Base-by-base conservation (phyloP, 1,139 yeast genomes). In the Groenewaldozyma auringiensis region DNA sequence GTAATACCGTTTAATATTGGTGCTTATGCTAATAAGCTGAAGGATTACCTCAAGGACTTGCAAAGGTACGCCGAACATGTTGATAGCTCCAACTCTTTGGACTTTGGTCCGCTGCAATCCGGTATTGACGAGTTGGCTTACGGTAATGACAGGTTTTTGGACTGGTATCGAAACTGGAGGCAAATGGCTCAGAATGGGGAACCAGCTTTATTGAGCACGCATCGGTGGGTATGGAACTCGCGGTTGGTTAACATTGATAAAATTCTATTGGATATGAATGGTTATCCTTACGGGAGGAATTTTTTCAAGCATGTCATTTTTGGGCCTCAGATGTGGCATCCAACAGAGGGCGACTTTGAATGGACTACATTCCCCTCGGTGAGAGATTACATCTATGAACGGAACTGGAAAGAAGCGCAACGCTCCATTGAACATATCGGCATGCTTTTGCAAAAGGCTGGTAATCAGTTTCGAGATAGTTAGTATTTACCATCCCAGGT, bases 201-300 rank as follows among this genome's bases (percentile, higher is more conserved):
- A 58, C 89, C 95, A 0, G 76, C 87, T 2, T 63, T 83, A 41
- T 68, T 83, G 47, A 75, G 89, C 0, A 74, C 80, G 49, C 79
- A 77, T 54, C 72, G 97, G 56, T 78, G 87, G 82, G 77, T 76
- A 50, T 83, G 94, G 87, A 89, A 89, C 64, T 74, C 79, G 27
- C 77, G 78, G 50, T 65, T 87, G 59, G 65, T 77, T 16, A 65
- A 68, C 16, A 71, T 86, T 47, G 84, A 81, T 53, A 75, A 75
- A 53, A 68, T 70, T 21, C 70, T 83, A 52, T 58, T 81, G 21
- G 65, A 70, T 17, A 65, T 70, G 2, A 69, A 65, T 17, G 79
- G 81, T 1, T 60, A 75, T 8, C 74, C 75, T 3, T 13, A 22
- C 6, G 61, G 66, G 3, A 71, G 95, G 41, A 70, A 77, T 18